phyloP scores from a whole-genome alignment of 495 filamentous ascomycete genomes.

The Aspergillus bertholletiae region DNA sequence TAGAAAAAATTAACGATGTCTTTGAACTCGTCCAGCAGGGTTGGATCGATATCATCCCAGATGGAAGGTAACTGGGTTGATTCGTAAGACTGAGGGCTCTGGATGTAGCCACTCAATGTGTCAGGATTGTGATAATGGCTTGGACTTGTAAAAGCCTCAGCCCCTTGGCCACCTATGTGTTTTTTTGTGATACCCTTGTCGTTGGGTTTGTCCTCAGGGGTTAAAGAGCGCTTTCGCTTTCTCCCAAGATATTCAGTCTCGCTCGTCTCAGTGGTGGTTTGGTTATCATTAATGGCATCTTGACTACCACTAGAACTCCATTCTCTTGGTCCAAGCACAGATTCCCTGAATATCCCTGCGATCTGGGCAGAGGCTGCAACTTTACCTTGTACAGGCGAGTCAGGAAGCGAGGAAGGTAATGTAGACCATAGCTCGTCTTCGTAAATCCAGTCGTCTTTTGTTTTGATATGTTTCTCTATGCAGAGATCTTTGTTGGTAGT shows the following conservation, averaged over 20 bases:
- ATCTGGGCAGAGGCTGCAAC: background rate
- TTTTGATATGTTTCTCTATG: background rate
- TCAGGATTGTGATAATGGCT: background rate
- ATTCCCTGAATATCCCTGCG: background rate
- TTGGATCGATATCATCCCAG: slow-evolving; percentile 34
- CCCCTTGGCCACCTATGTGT: background rate
- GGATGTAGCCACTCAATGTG: background rate
- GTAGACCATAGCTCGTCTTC: background rate
- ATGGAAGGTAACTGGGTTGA: background rate
- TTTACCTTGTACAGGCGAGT: background rate
- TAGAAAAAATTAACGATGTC: slow-evolving; percentile 38
- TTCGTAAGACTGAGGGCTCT: background rate
- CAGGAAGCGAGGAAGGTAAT: background rate
- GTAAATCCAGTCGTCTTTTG: slow-evolving; percentile 3
- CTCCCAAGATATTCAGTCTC: background rate
- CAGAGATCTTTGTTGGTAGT: background rate
- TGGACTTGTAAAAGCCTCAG: background rate
- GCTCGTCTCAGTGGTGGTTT: background rate
- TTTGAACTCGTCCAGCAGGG: slow-evolving; percentile 35
- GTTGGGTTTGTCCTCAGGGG: background rate
- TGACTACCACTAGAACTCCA: background rate
- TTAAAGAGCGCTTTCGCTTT: background rate
- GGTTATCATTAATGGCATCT: background rate
- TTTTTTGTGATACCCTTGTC: background rate
- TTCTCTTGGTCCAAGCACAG: background rate